Conservation (phyloP, 2,329 filamentous ascomycete species). For the Aspergillus sp. region DNA sequence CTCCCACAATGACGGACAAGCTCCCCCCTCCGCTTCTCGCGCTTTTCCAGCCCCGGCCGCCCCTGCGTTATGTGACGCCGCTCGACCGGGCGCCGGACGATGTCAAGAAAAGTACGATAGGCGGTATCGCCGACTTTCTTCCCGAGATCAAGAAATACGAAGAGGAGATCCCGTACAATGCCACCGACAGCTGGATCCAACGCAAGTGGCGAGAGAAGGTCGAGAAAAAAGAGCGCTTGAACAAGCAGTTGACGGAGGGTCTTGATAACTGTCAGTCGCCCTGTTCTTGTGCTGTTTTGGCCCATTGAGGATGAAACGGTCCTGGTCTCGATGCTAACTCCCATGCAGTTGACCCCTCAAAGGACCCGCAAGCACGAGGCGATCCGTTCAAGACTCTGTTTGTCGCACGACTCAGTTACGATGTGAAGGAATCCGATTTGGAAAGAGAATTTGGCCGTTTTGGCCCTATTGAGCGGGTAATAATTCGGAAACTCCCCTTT, state of each 20-base stretch:
- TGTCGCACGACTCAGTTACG: slow-evolving; percentile 84
- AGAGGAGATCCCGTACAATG: slow-evolving; percentile 70
- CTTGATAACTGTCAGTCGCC: slow-evolving; percentile 61
- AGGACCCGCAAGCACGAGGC: slow-evolving; percentile 85
- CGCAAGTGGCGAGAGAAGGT: slow-evolving; percentile 76
- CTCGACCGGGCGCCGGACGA: slow-evolving; percentile 80
- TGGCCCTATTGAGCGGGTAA: slow-evolving; percentile 87
- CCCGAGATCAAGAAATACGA: slow-evolving; percentile 74
- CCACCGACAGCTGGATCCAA: slow-evolving; percentile 93
- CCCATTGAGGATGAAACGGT: not conserved
- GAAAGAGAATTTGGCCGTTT: slow-evolving; percentile 92
- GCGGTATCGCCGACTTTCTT: slow-evolving; percentile 73
- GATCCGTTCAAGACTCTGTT: slow-evolving; percentile 96
- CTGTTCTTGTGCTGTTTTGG: not conserved
- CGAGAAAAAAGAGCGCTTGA: slow-evolving; percentile 71
- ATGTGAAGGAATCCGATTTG: slow-evolving; percentile 82
- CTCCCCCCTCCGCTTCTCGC: slow-evolving; percentile 88
- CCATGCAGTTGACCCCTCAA: slow-evolving; percentile 69
- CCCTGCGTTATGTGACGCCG: slow-evolving; percentile 83
- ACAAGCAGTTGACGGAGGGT: slow-evolving; percentile 63
- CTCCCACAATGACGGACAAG: slow-evolving; percentile 81
- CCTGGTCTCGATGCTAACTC: slow-evolving; percentile 4
- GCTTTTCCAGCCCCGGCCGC: slow-evolving; percentile 91
- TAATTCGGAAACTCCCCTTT: slow-evolving; percentile 24
- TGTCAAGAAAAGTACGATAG: slow-evolving; percentile 70